Percentiles rank a stretch among this genome's conserved stretches.
Conservation (phyloP, 169 alveolate genomes). For the Plasmodium relictum region DNA sequence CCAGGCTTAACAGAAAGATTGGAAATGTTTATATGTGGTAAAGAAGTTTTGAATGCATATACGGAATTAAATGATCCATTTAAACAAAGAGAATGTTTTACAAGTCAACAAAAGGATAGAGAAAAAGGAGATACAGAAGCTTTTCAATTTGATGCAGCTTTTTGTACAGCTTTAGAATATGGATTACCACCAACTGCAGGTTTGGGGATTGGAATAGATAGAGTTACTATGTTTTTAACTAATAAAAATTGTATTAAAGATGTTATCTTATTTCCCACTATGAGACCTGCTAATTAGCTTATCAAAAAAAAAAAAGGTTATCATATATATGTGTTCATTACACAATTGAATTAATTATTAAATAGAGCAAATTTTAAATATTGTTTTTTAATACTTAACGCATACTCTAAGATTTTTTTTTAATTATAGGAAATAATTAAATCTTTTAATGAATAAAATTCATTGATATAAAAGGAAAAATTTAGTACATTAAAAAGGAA, state of each 20-base stretch:
- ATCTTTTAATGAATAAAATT: too few species aligned
- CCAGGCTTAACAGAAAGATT: constrained; percentile 96
- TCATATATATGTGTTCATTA: neutral
- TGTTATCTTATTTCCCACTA: constrained; percentile 79
- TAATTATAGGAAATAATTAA: too few species aligned
- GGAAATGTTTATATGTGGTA: constrained; percentile 97
- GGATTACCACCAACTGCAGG: constrained; percentile 98
- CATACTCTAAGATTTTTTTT: too few species aligned
- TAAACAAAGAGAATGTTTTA: constrained; percentile 94
- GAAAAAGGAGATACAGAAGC: constrained; percentile 92
- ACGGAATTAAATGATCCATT: constrained; percentile 99
- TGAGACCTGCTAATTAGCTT: constrained; percentile 35
- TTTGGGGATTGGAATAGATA: constrained; percentile 97
- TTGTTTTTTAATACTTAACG: too few species aligned
- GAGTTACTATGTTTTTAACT: constrained; percentile 95
- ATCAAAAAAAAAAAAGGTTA: neutral
- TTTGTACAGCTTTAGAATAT: constrained; percentile 93
- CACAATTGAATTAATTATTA: too few species aligned
- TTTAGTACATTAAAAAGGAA: too few species aligned
- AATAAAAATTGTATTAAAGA: constrained; percentile 92
- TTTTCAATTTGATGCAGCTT: constrained; percentile 93
- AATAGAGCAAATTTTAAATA: too few species aligned
- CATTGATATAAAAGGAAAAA: too few species aligned
- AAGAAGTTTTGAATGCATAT: constrained; percentile 98
- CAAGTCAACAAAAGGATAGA: constrained; percentile 89